These are phyloP conservation scores for Amauroascus verrucosus DNA, from an alignment of 2,329 filamentous ascomycete genomes.

Conservation along the genomic window DNA sequence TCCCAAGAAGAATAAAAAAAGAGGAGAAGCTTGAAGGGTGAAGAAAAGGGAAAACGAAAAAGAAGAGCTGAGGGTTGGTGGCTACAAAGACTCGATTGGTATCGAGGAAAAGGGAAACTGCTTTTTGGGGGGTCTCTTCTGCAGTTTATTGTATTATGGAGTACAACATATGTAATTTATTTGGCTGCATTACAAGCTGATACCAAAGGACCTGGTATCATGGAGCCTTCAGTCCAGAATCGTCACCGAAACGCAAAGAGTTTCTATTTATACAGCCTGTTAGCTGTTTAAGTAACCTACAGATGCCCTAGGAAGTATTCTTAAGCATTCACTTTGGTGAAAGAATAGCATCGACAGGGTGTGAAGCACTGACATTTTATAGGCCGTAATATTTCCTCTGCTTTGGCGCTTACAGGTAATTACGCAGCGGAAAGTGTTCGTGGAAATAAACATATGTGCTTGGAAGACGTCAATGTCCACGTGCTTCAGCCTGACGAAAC, in stretches of 20 bases:
- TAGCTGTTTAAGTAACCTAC: background rate
- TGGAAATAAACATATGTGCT: slow-evolving; percentile 6
- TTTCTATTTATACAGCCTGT: background rate
- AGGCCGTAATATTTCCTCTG: background rate
- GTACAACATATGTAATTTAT: slow-evolving; percentile 10
- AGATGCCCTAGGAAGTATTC: too few relatives aligned
- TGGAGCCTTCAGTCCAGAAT: background rate
- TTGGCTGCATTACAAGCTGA: slow-evolving; percentile 6
- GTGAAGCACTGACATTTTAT: background rate
- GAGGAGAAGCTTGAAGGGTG: slow-evolving; percentile 7
- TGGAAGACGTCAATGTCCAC: slow-evolving; percentile 12
- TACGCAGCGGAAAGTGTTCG: background rate
- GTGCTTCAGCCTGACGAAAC: slow-evolving; percentile 12
- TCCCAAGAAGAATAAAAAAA: background rate
- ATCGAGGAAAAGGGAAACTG: slow-evolving; percentile 1
- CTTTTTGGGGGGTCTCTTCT: slow-evolving; percentile 1
- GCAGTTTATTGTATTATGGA: slow-evolving; percentile 6
- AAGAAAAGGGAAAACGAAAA: slow-evolving; percentile 16
- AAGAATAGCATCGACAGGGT: too few relatives aligned
- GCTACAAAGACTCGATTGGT: slow-evolving; percentile 3
- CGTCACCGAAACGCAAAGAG: background rate
- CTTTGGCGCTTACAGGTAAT: background rate
- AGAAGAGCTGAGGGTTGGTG: slow-evolving; percentile 4
- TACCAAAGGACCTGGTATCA: background rate
- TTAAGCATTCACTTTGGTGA: too few relatives aligned